Evolutionary conservation across 1,139 yeast genomes (phyloP), one percentile per base, ranked within the genome.

Genomic region (Zygosaccharomyces sapae): DNA sequence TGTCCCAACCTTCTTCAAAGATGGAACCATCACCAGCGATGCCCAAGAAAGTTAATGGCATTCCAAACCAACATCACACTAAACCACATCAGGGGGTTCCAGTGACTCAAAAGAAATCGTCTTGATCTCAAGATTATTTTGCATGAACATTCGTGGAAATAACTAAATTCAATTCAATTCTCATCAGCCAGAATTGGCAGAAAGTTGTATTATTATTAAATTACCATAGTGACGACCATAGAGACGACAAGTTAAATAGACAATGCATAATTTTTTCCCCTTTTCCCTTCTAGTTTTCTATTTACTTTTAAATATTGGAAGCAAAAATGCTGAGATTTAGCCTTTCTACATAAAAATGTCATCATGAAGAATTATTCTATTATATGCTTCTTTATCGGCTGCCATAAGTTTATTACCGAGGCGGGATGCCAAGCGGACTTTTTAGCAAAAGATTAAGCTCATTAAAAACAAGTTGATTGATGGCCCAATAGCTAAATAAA

Each of bases 1-100:
- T 41, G 24, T 42, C 50, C 12, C 50, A 45, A 18, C 43, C 52
- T 8, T 42, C 52, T 13, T 35, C 52, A 18, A 39, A 44, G 16
- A 38, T 48, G 37, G 49, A 33, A 9, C 36, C 36, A 12, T 40
- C 52, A 24, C 45, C 47, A 31, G 33, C 44, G 12, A 31, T 45
- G 13, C 34, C 48, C 10, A 43, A 46, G 19, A 46, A 44, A 33
- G 38, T 43, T 10, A 46, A 37, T 36, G 43, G 41, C 2, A 36
- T 40, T 33, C 12, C 46, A 18, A 39, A 35, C 37, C 36, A 38
- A 20, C 44, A 30, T 36, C 47, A 44, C 33, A 41, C 38, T 34
- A 41, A 39, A 34, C 39, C 40, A n/a, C 44, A 39, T 24, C 38
- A 44, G 27, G 33, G 38, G 41, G 42, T 44, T 30, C 33, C 47